Percentiles rank a stretch among this genome's conserved stretches.
These are phyloP conservation scores for Leucocoprinus leucothites DNA, from an alignment of 768 basidiomycete species.

Conservation along the genomic window DNA sequence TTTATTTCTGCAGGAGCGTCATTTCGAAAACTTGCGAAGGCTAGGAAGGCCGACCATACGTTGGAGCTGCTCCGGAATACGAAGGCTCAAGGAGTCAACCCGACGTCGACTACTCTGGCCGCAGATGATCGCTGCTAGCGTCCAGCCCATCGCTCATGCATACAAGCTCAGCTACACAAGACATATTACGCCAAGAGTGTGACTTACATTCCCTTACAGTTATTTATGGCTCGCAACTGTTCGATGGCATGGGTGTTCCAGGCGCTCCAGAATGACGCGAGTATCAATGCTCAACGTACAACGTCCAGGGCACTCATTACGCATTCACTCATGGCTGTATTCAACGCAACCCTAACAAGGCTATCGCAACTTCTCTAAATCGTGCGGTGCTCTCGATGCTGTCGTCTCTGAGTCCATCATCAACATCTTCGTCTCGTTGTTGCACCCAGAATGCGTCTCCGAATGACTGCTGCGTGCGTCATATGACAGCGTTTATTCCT, in stretches of 20 bases:
- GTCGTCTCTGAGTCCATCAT: slow-evolving; percentile 89
- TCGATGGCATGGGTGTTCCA: slow-evolving; percentile 72
- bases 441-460: slow-evolving; percentile 59
- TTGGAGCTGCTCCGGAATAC: slow-evolving; percentile 86
- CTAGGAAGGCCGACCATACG: slow-evolving; percentile 89
- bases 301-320: slow-evolving; percentile 48
- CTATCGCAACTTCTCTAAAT: slow-evolving; percentile 62
- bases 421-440: slow-evolving; percentile 77
- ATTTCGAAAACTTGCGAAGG: slow-evolving; percentile 94
- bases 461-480: slow-evolving; percentile 60
- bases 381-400: slow-evolving; percentile 62
- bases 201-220: slow-evolving; percentile 35
- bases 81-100: slow-evolving; percentile 59
- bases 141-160: slow-evolving; percentile 84
- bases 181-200: slow-evolving; percentile 9
- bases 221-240: slow-evolving; percentile 81
- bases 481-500: slow-evolving; percentile 94
- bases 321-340: slow-evolving; percentile 86
- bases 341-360: slow-evolving; percentile 71
- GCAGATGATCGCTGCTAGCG: slow-evolving; percentile 53
- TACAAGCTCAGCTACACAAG: slow-evolving; percentile 69
- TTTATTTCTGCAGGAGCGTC: slow-evolving; percentile 94
- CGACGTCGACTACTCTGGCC: slow-evolving; percentile 83
- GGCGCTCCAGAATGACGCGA: slow-evolving; percentile 44
- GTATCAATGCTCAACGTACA: no score